These are phyloP conservation scores for Rhodomyrtus psidioides DNA, from an alignment of 441 rosid genomes.

Conservation along the genomic window DNA sequence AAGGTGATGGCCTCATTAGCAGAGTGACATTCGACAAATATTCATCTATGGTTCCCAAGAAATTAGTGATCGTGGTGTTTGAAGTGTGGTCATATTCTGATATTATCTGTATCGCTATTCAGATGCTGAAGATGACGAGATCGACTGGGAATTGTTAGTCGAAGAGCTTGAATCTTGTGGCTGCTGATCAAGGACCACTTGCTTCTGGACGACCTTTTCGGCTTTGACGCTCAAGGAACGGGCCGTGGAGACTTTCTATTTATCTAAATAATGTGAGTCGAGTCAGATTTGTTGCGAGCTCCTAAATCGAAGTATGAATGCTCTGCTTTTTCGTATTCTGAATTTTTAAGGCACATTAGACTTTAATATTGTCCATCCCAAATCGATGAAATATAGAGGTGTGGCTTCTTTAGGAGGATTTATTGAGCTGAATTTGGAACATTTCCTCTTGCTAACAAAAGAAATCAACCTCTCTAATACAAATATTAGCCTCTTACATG, in stretches of 20 bases:
- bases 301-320: not conserved
- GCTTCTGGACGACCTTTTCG: not conserved
- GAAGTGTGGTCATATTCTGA: not conserved
- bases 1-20: not conserved
- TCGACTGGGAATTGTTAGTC: not conserved
- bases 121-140: not conserved
- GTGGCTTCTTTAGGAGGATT: too few species aligned
- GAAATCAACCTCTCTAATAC: too few species aligned
- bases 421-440: too few species aligned
- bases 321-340: too few species aligned
- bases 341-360: too few species aligned
- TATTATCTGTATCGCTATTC: too few species aligned
- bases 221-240: not conserved
- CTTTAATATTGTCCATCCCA: too few species aligned
- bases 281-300: not conserved
- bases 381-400: too few species aligned
- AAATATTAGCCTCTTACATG: too few species aligned
- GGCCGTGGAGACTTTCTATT: not conserved
- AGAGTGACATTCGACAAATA: not conserved
- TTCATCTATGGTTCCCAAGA: not conserved
- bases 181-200: not conserved
- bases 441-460: too few species aligned
- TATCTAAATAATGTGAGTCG: not conserved
- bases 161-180: not conserved
- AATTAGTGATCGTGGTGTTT: not conserved